These are phyloP conservation scores for Chlamydomonas asymmetrica DNA, from an alignment of 139 green algal species.

Conservation along the genomic window DNA sequence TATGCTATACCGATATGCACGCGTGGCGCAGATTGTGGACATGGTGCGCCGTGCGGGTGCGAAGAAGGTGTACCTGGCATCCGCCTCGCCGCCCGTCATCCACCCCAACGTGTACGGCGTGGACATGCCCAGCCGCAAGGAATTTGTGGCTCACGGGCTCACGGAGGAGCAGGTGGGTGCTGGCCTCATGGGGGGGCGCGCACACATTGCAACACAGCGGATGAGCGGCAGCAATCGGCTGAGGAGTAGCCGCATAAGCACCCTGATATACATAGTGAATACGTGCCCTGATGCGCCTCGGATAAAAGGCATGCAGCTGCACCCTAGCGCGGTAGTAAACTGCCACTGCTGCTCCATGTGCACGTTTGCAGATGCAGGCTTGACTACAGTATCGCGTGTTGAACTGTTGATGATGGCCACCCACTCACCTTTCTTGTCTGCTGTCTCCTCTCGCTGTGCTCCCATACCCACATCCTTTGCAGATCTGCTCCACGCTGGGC, in stretches of 20 bases:
- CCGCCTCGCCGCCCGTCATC: constrained; percentile 84
- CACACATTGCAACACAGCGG: too few species aligned
- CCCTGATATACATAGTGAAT: too few species aligned
- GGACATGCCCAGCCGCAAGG: constrained; percentile 92
- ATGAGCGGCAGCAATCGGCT: too few species aligned
- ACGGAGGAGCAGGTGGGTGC: constrained; percentile 77
- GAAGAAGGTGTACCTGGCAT: constrained; percentile 94
- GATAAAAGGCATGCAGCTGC: too few species aligned
- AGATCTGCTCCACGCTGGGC: constrained; percentile 67
- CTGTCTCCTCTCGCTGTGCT: not conserved
- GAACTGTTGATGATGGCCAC: not conserved
- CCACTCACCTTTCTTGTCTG: not conserved
- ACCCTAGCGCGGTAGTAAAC: too few species aligned
- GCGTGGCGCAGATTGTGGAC: constrained; percentile 95
- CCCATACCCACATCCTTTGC: not conserved
- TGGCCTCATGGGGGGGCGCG: too few species aligned
- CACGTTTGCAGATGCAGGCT: too few species aligned
- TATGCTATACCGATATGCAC: too few species aligned
- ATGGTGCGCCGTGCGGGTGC: constrained; percentile 92
- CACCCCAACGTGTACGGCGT: constrained; percentile 99
- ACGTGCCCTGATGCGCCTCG: too few species aligned
- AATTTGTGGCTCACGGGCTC: constrained; percentile 91
- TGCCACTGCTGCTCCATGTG: too few species aligned
- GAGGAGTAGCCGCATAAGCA: too few species aligned
- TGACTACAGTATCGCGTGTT: too few species aligned